Evolutionary conservation across 129 eudicot species (phyloP).

Genomic region (Centaurea solstitialis): DNA sequence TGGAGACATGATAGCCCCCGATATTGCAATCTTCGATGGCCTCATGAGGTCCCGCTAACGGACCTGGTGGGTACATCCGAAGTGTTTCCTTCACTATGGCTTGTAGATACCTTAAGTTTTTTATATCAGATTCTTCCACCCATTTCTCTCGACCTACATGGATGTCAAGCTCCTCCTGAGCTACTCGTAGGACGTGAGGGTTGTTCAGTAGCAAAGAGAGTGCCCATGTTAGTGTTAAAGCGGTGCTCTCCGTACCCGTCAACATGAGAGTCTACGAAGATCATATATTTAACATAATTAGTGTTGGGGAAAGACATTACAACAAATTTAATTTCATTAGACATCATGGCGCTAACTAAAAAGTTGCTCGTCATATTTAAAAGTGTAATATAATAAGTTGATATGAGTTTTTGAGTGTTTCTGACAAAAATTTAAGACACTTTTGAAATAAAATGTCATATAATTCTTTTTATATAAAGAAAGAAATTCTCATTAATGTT

Average conservation of each 20-base stretch:
- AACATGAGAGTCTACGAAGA: conserved; percentile 40
- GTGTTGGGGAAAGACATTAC: neutral
- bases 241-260: conserved; percentile 54
- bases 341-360: neutral
- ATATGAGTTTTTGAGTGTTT: neutral
- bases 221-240: conserved; percentile 50
- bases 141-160: conserved; percentile 35
- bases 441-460: neutral
- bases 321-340: neutral
- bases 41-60: conserved; percentile 48
- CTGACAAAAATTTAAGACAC: neutral
- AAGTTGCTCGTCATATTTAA: neutral
- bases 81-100: conserved; percentile 55
- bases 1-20: conserved; percentile 28
- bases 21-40: conserved; percentile 43
- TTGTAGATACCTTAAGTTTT: conserved; percentile 33
- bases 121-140: conserved; percentile 50
- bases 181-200: conserved; percentile 19
- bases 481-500: neutral
- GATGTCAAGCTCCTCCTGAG: conserved; percentile 40
- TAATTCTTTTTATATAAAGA: neutral
- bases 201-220: conserved; percentile 48
- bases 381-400: neutral
- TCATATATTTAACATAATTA: neutral
- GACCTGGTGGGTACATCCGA: conserved; percentile 64